Conservation (phyloP, 768 basidiomycete genomes). For the Porpolomopsis calyptriformis region DNA sequence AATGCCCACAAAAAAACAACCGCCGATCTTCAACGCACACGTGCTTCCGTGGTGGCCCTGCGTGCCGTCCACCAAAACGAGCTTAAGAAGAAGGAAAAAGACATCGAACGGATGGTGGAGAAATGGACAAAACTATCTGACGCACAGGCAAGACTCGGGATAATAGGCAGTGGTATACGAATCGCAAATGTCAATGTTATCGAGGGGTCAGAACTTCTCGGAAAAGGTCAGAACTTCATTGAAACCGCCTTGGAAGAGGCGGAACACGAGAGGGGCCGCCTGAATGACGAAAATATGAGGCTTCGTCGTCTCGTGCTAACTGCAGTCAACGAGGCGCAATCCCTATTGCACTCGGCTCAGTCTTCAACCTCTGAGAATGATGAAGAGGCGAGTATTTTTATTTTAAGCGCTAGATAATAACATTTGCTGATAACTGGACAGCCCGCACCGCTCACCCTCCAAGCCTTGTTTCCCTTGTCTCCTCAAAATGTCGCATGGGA, state of each 20-base stretch:
- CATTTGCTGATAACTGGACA: constrained; percentile 13
- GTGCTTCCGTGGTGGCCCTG: constrained; percentile 54
- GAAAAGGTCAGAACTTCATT: constrained; percentile 43
- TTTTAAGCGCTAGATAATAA: constrained; percentile 5
- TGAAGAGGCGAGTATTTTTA: constrained; percentile 35
- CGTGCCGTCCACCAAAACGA: constrained; percentile 62
- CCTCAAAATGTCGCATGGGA: constrained; percentile 40
- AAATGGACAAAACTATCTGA: constrained; percentile 67
- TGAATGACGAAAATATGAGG: constrained; percentile 54
- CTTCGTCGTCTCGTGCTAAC: constrained; percentile 51
- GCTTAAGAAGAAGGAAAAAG: constrained; percentile 73
- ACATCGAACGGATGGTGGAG: constrained; percentile 63
- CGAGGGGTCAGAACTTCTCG: constrained; percentile 34
- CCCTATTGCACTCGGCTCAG: constrained; percentile 38
- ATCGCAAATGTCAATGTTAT: constrained; percentile 42
- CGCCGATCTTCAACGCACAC: constrained; percentile 62
- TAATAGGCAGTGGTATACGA: constrained; percentile 35
- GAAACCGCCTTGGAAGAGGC: constrained; percentile 67
- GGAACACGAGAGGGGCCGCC: constrained; percentile 50
- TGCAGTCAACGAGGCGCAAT: constrained; percentile 56
- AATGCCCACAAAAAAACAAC: constrained; percentile 60
- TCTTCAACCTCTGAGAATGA: constrained; percentile 21
- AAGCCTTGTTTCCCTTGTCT: constrained; percentile 44
- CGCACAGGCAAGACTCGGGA: constrained; percentile 47
- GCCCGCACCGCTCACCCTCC: constrained; percentile 36